Percentiles rank a stretch among this genome's conserved stretches.
These are phyloP conservation scores for Debaryomyces prosopidis DNA, from an alignment of 805 yeast genomes.

Conservation along the genomic window DNA sequence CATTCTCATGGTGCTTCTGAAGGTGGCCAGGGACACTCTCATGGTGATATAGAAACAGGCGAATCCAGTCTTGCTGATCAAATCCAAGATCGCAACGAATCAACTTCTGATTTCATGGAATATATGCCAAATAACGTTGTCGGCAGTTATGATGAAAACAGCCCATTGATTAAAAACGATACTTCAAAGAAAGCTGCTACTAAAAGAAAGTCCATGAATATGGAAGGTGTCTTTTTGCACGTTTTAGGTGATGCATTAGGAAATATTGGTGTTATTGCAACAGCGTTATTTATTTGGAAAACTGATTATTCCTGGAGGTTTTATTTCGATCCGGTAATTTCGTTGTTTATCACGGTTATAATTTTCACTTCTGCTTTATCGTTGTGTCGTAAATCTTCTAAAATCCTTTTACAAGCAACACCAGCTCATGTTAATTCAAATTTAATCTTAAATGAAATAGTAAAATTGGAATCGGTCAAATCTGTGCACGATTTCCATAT, in stretches of 20 bases:
- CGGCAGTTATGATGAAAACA: conserved; percentile 37
- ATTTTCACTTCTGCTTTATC: conserved; percentile 93
- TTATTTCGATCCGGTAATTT: conserved; percentile 83
- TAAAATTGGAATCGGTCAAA: conserved; percentile 67
- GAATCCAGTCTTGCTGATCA: conserved; percentile 2
- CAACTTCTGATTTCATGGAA: conserved; percentile 32
- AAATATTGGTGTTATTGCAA: conserved; percentile 85
- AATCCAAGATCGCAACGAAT: conserved; percentile 3
- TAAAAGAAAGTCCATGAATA: conserved; percentile 72
- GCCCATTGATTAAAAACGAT: conserved; percentile 27
- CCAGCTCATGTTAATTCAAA: conserved; percentile 83
- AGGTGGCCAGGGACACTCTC: conserved; percentile 47
- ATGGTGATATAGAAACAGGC: conserved; percentile 20
- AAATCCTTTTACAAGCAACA: conserved; percentile 88
- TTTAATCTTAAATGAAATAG: conserved; percentile 66
- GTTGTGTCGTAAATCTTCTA: conserved; percentile 79
- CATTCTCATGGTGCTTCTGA: conserved; percentile 49
- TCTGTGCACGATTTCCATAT: conserved; percentile 95
- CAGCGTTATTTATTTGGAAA: conserved; percentile 93
- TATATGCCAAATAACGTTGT: conserved; percentile 51
- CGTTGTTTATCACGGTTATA: conserved; percentile 80
- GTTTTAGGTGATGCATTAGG: conserved; percentile 97
- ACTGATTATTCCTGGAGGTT: conserved; percentile 87
- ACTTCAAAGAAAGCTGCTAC: conserved; percentile 12
- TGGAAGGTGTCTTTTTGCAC: conserved; percentile 96